Conservation (phyloP, 2,329 filamentous ascomycete genomes). For the Colletotrichum tabaci region DNA sequence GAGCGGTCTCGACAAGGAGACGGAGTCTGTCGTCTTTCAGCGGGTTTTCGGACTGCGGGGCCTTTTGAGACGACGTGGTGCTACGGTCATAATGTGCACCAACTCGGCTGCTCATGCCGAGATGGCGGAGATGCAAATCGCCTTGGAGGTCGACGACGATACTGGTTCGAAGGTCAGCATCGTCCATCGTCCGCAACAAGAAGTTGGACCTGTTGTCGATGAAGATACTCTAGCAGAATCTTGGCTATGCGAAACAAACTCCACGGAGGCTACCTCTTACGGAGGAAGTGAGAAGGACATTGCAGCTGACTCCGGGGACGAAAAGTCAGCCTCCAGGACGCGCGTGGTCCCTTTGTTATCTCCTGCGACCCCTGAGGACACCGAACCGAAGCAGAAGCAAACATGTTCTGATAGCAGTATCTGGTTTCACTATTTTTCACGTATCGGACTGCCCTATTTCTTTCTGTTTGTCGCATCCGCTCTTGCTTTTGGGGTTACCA, state of each 20-base stretch:
- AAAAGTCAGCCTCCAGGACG: neutral
- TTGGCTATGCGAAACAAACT: too few relatives aligned
- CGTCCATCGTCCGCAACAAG: too few relatives aligned
- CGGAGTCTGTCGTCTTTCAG: neutral
- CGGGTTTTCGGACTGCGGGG: constrained; percentile 6
- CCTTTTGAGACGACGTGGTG: neutral
- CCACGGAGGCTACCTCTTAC: too few relatives aligned
- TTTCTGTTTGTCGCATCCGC: neutral
- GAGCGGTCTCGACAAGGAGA: constrained; percentile 9
- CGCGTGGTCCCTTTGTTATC: neutral
- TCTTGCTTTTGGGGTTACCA: constrained; percentile 45
- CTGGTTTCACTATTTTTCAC: neutral
- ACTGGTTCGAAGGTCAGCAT: too few relatives aligned
- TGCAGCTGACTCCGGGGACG: too few relatives aligned
- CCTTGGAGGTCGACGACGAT: neutral
- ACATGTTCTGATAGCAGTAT: neutral
- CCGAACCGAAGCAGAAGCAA: neutral
- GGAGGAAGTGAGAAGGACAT: too few relatives aligned
- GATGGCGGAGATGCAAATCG: constrained; percentile 3
- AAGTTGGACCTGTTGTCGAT: too few relatives aligned
- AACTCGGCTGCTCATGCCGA: neutral
- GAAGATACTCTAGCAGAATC: too few relatives aligned
- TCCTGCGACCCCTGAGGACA: neutral
- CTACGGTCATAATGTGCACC: constrained; percentile 2
- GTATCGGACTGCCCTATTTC: neutral